Evolutionary conservation across 495 filamentous ascomycete genomes (phyloP).

Genomic region (Hyphodiscus hymeniophilus): DNA sequence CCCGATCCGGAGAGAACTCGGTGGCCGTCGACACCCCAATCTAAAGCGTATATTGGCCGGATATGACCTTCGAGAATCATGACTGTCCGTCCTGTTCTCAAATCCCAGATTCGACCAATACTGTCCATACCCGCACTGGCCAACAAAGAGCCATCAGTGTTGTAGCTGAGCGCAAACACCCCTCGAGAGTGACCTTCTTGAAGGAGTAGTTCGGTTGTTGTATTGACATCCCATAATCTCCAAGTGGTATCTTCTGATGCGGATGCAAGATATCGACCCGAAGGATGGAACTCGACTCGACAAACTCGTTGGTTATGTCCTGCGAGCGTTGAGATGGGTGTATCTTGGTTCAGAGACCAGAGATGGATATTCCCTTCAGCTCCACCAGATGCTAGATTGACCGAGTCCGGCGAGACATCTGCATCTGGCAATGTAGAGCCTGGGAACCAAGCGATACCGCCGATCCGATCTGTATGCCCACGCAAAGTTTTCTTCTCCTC

Average conservation of each 20-base stretch:
- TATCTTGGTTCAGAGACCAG: constrained; percentile 80
- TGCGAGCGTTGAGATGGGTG: constrained; percentile 72
- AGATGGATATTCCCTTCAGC: constrained; percentile 85
- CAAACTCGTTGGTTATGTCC: constrained; percentile 86
- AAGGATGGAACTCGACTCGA: constrained; percentile 90
- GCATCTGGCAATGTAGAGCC: constrained; percentile 63
- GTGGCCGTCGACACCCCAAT: constrained; percentile 88
- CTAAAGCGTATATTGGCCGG: constrained; percentile 82
- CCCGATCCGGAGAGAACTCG: constrained; percentile 83
- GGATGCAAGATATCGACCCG: constrained; percentile 81
- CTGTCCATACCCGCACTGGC: constrained; percentile 89
- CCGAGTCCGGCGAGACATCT: constrained; percentile 59
- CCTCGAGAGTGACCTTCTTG: constrained; percentile 95
- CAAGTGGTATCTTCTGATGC: constrained; percentile 96
- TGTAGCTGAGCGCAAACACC: constrained; percentile 82
- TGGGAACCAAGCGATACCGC: constrained; percentile 86
- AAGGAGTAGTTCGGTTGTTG: constrained; percentile 70
- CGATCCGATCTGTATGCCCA: constrained; percentile 79
- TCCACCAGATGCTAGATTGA: constrained; percentile 86
- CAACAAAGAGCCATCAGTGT: constrained; percentile 80
- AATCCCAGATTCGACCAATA: constrained; percentile 91
- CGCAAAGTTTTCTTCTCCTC: constrained; percentile 64
- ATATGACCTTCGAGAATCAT: constrained; percentile 96
- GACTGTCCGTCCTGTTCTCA: constrained; percentile 87
- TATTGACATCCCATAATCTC: constrained; percentile 92